Base-by-base conservation (phyloP, 2,329 filamentous ascomycete genomes). In the Verticillium dahliae region DNA sequence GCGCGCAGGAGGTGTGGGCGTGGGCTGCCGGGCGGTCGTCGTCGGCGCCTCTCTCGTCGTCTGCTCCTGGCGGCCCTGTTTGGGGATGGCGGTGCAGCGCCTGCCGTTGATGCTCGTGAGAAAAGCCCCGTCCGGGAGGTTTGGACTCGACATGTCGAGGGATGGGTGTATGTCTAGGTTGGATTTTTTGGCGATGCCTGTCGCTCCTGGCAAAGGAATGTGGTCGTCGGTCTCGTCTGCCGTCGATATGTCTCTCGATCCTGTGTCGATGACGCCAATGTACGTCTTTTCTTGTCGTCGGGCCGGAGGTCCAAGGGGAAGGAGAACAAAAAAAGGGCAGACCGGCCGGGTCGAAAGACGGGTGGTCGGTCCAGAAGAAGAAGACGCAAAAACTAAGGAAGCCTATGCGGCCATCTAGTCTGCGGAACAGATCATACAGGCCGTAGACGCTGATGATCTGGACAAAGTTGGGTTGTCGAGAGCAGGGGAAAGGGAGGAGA, bases 71-170 rank as follows among this genome's bases (percentile, higher is more conserved):
- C 60, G 56, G 34, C 60, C 62, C 15, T 55, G 52, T 67, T 70
- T 80, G 57, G 81, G 81, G 65, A 84, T 74, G 63, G 79, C 81
- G 67, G 83, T 85, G 74, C 83, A 85, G 71, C 77, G 77, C 70
- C 76, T 80, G 59, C 80, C 81, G 62, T 77, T 71, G 60, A 84
- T 74, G 57, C 72, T 79, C 60, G 81, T 84, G 62, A 81, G 76
- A 63, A 80, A 79, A 63, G 78, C 77, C 69, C 80, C 78, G 68
- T 72, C 70, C 65, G 75, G 76, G 70, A 81, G 76, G 69, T 71
- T 75, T 61, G 74, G 67, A 63, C 69, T 75, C 62, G 76, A 77
- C 80, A 83, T 83, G 66, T 73, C 67, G 54, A 34, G 60, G 50
- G 61, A 33, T 61, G 50, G 18, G 18, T 22, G 22, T 52, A 39